Conservation (phyloP, 352 stramenopile genomes). For the Globisporangium carolinianum region DNA sequence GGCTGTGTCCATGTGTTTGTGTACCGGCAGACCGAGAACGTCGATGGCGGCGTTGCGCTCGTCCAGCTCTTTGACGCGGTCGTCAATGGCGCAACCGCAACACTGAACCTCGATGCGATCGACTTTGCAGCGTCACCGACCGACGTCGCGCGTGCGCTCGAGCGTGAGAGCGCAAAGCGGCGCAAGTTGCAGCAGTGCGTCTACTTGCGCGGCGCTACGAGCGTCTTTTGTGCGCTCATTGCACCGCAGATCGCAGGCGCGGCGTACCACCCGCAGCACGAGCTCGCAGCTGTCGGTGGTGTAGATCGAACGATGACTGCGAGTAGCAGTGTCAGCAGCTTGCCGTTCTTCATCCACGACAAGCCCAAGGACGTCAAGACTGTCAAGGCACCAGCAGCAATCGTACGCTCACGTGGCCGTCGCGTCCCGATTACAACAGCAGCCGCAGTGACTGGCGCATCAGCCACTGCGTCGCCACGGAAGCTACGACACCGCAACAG, state of each 20-base stretch:
- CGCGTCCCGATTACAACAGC: background rate
- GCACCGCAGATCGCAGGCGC: constrained; percentile 33
- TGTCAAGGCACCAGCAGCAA: background rate
- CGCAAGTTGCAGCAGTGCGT: constrained; percentile 50
- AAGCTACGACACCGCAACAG: constrained; percentile 14
- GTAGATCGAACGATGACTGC: background rate
- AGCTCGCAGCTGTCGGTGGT: background rate
- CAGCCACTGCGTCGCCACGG: constrained; percentile 1
- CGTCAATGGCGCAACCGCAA: constrained; percentile 27
- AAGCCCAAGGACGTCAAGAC: constrained; percentile 11
- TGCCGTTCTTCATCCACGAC: constrained; percentile 8
- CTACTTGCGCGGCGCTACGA: constrained; percentile 40
- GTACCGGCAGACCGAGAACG: constrained; percentile 38
- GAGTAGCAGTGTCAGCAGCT: background rate
- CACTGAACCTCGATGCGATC: constrained; percentile 38
- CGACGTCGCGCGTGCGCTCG: constrained; percentile 24
- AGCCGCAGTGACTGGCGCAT: background rate
- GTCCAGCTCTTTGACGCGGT: constrained; percentile 42
- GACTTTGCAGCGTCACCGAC: constrained; percentile 30
- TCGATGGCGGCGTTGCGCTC: constrained; percentile 42
- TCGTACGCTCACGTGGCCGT: background rate
- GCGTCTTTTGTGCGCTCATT: constrained; percentile 39
- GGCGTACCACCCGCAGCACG: constrained; percentile 25
- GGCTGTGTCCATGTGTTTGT: background rate
- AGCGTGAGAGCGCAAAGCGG: constrained; percentile 22